These are phyloP conservation scores for Haberlea rhodopensis DNA, from an alignment of 257 asterid species.

Conservation along the genomic window DNA sequence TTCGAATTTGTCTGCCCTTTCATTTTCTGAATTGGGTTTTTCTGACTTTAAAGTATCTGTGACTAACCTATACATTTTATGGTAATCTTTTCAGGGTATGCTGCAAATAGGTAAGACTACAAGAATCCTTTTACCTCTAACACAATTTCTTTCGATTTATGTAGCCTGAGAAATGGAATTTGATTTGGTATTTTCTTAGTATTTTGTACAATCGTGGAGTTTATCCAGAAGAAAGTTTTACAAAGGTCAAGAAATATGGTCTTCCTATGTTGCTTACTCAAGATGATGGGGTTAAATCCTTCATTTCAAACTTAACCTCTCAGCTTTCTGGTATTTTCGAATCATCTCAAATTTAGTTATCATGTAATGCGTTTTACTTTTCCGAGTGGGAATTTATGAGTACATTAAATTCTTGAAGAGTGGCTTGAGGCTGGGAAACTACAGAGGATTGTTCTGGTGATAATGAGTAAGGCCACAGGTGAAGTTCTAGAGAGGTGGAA, in stretches of 20 bases:
- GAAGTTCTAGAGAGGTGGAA: conserved; percentile 98
- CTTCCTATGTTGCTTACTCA: conserved; percentile 87
- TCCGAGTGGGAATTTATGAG: not conserved
- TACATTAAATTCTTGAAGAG: conserved; percentile 36
- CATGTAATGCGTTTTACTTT: not conserved
- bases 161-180: not conserved
- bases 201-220: conserved; percentile 85
- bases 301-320: conserved; percentile 77
- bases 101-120: conserved; percentile 73
- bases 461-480: conserved; percentile 81
- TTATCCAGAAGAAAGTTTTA: conserved; percentile 90
- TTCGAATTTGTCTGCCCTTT: too few species aligned
- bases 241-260: conserved; percentile 88
- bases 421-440: conserved; percentile 95
- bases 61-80: conserved; percentile 23
- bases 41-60: conserved; percentile 2
- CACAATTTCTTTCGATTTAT: not conserved
- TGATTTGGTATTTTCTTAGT: conserved; percentile 31
- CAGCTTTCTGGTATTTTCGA: conserved; percentile 74
- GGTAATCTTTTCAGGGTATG: conserved; percentile 60
- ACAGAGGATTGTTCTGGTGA: conserved; percentile 86
- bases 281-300: conserved; percentile 89
- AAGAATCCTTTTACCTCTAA: not conserved
- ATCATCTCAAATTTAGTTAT: not conserved
- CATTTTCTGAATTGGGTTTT: not conserved